A percentile compares a stretch with the other conserved stretches of the same genome.
Evolutionary conservation across 306 rosid species (phyloP).

Genomic region (Cicer yamashitae): DNA sequence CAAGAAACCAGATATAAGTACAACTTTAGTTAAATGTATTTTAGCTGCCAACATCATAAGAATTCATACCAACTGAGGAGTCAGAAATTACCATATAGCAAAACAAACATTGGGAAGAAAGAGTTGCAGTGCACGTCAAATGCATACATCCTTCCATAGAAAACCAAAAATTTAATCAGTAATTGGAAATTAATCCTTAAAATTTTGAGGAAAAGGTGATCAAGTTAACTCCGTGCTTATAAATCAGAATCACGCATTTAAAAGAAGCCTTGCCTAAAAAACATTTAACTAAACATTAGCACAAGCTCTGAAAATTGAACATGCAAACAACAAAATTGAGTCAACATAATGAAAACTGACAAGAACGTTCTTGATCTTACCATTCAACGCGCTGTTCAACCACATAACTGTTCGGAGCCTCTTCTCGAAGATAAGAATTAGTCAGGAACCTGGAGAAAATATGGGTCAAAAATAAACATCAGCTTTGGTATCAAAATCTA

Average conservation of each 20-base stretch:
- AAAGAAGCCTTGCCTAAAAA: constrained; percentile 35
- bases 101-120: constrained; percentile 96
- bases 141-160: constrained; percentile 84
- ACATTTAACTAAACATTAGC: constrained; percentile 18
- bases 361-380: constrained; percentile 52
- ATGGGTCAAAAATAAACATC: constrained; percentile 34
- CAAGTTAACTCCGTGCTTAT: constrained; percentile 5
- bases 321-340: constrained; percentile 34
- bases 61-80: constrained; percentile 25
- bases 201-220: constrained; percentile 23
- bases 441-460: constrained; percentile 75
- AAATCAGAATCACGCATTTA: constrained; percentile 27
- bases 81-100: constrained; percentile 78
- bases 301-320: constrained; percentile 32
- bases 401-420: constrained; percentile 96
- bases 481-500: constrained; percentile 21
- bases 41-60: constrained; percentile 36
- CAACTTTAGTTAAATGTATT: constrained; percentile 31
- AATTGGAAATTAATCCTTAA: constrained; percentile 32
- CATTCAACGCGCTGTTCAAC: constrained; percentile 99
- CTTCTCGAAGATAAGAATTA: constrained; percentile 95
- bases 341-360: constrained; percentile 27
- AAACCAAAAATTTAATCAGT: constrained; percentile 44
- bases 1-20: constrained; percentile 54
- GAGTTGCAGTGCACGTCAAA: constrained; percentile 99